Conservation (phyloP, 108 stramenopile species). For the Cyclostephanos invisitatus region DNA sequence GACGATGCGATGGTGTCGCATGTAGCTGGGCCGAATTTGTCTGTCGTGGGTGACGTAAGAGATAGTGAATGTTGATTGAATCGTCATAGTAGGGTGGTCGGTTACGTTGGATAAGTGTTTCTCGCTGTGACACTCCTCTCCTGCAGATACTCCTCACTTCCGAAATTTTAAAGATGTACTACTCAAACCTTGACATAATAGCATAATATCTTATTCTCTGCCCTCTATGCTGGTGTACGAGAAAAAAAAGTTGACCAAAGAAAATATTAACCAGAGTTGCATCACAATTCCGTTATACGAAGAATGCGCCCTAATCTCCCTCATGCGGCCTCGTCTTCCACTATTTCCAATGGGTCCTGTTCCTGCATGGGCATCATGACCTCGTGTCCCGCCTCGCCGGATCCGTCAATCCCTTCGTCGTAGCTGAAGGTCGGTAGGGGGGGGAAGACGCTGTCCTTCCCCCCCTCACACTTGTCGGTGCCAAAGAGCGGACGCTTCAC, state of each 20-base stretch:
- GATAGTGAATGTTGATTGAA: not conserved
- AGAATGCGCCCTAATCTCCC: too few species aligned
- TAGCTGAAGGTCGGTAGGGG: conserved; percentile 84
- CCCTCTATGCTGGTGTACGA: too few species aligned
- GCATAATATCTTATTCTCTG: too few species aligned
- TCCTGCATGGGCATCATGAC: conserved; percentile 82
- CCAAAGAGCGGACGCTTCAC: conserved; percentile 85
- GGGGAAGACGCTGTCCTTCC: conserved; percentile 60
- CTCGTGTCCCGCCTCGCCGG: conserved; percentile 70
- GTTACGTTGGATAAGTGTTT: too few species aligned
- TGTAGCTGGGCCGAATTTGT: conserved; percentile 50
- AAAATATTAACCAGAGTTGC: too few species aligned
- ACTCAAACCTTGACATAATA: too few species aligned
- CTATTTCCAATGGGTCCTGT: conserved; percentile 74
- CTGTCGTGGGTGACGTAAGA: conserved; percentile 6
- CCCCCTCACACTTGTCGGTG: conserved; percentile 69
- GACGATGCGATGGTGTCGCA: conserved; percentile 43
- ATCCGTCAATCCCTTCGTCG: conserved; percentile 82
- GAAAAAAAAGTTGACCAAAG: too few species aligned
- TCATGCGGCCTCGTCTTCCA: conserved; percentile 29
- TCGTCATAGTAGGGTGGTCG: too few species aligned
- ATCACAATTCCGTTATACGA: too few species aligned
- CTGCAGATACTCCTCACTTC: too few species aligned
- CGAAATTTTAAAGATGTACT: too few species aligned
- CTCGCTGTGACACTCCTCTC: too few species aligned